These are phyloP conservation scores for Zoysia matrella DNA, from an alignment of 202 grass and related monocot genomes.

Conservation along the genomic window DNA sequence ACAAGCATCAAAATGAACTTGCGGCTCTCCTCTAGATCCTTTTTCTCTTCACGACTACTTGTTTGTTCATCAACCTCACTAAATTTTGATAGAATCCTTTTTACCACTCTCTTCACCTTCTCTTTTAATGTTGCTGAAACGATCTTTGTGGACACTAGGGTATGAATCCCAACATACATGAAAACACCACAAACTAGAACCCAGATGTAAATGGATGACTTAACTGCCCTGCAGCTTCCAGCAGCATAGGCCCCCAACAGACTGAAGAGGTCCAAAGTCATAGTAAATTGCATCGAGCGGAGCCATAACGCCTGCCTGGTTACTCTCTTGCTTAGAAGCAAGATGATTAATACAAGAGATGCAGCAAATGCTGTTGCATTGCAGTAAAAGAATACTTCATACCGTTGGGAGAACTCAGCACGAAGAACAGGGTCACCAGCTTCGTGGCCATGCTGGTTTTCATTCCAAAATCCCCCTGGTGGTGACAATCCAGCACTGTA, in stretches of 20 bases:
- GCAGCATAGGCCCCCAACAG: slow-evolving; percentile 58
- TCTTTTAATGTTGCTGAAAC: slow-evolving; percentile 17
- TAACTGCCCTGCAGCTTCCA: slow-evolving; percentile 46
- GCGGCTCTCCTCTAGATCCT: slow-evolving; percentile 13
- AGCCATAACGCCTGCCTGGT: slow-evolving; percentile 34
- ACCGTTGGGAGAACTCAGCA: not conserved
- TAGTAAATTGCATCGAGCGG: slow-evolving; percentile 48
- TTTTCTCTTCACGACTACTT: not conserved
- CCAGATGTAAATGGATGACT: slow-evolving; percentile 57
- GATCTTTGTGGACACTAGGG: slow-evolving; percentile 24
- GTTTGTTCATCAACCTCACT: not conserved
- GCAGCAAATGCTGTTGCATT: slow-evolving; percentile 56
- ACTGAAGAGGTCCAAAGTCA: slow-evolving; percentile 51
- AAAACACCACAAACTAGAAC: slow-evolving; percentile 51
- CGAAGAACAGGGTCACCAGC: slow-evolving; percentile 48
- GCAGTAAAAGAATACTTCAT: slow-evolving; percentile 54
- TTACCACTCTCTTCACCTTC: not conserved
- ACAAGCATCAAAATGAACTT: slow-evolving; percentile 53
- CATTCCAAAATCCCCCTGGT: slow-evolving; percentile 47
- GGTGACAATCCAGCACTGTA: slow-evolving; percentile 64
- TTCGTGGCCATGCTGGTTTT: slow-evolving; percentile 19
- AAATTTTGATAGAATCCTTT: not conserved
- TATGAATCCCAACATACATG: slow-evolving; percentile 48
- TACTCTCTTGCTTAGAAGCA: slow-evolving; percentile 52
- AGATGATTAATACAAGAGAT: slow-evolving; percentile 58